Percentiles rank a stretch among this genome's conserved stretches.
Evolutionary conservation across 1,284 basidiomycete species (phyloP).

Genomic region (Tylopilus orsonianus): DNA sequence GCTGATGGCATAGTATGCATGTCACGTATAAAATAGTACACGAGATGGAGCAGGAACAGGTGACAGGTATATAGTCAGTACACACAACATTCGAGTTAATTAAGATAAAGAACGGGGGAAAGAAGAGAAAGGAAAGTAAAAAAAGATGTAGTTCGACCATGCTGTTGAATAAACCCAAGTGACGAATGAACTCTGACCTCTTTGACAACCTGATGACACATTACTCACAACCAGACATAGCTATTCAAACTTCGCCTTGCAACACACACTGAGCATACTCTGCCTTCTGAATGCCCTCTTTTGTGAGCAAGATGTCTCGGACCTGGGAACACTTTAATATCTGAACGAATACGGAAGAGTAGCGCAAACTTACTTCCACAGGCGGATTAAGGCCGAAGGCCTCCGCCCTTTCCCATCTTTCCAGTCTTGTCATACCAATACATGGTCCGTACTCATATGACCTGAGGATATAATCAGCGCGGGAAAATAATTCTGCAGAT

Average conservation of each 20-base stretch:
- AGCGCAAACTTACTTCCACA: constrained; percentile 54
- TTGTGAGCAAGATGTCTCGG: constrained; percentile 67
- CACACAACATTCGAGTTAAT: neutral
- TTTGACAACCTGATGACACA: neutral
- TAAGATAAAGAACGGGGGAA: neutral
- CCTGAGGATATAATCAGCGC: constrained; percentile 35
- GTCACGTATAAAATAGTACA: neutral
- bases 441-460: constrained; percentile 86
- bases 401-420: constrained; percentile 87
- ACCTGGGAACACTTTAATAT: constrained; percentile 48
- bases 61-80: constrained; percentile 7
- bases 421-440: constrained; percentile 77
- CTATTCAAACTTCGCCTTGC: constrained; percentile 41
- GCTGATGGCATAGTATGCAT: neutral
- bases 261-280: constrained; percentile 53
- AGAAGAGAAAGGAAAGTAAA: no score
- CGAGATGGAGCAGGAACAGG: neutral
- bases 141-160: neutral
- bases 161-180: neutral
- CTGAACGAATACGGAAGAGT: neutral
- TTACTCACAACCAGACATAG: neutral
- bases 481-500: neutral
- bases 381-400: constrained; percentile 84
- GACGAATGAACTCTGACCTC: neutral
- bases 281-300: constrained; percentile 47